A percentile compares a stretch with the other conserved stretches of the same genome.
These are phyloP conservation scores for Torulaspora quercuum DNA, from an alignment of 805 yeast genomes.

Conservation along the genomic window DNA sequence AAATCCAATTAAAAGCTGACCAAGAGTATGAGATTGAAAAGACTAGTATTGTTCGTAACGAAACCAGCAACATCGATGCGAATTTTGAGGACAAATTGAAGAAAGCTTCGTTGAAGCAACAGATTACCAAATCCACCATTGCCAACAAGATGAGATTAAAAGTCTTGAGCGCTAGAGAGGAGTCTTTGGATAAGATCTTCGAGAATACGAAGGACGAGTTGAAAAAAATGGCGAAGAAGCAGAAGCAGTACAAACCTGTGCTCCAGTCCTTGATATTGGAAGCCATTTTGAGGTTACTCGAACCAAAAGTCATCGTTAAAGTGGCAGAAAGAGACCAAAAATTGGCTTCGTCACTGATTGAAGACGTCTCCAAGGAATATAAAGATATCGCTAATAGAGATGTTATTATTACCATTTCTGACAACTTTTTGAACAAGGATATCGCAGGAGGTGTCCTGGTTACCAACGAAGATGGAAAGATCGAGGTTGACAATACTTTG, in stretches of 20 bases:
- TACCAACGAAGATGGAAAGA: conserved; percentile 68
- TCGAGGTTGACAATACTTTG: conserved; percentile 86
- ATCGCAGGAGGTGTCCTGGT: conserved; percentile 83
- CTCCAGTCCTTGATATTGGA: conserved; percentile 79
- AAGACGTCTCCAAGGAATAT: conserved; percentile 59
- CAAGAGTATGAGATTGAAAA: conserved; percentile 98
- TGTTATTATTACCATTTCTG: conserved; percentile 55
- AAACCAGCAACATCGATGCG: conserved; percentile 82
- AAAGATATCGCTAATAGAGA: conserved; percentile 58
- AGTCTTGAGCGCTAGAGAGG: conserved; percentile 81
- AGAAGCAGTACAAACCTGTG: conserved; percentile 64
- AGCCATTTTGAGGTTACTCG: conserved; percentile 67
- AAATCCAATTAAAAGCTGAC: conserved; percentile 91
- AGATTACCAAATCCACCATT: conserved; percentile 90
- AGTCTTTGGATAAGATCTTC: conserved; percentile 69
- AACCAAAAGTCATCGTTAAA: conserved; percentile 57
- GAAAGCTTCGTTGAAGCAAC: conserved; percentile 89
- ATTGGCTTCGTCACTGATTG: conserved; percentile 43
- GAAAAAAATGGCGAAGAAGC: conserved; percentile 48
- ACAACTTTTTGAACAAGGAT: conserved; percentile 57
- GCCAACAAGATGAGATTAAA: conserved; percentile 93
- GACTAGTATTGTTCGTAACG: conserved; percentile 89
- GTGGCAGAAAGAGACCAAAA: conserved; percentile 43
- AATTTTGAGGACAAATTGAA: conserved; percentile 77
- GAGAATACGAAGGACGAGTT: conserved; percentile 64